A percentile compares a stretch with the other conserved stretches of the same genome.
phyloP scores from a whole-genome alignment of 2,329 filamentous ascomycete species.

The Penicillium polonicum region DNA sequence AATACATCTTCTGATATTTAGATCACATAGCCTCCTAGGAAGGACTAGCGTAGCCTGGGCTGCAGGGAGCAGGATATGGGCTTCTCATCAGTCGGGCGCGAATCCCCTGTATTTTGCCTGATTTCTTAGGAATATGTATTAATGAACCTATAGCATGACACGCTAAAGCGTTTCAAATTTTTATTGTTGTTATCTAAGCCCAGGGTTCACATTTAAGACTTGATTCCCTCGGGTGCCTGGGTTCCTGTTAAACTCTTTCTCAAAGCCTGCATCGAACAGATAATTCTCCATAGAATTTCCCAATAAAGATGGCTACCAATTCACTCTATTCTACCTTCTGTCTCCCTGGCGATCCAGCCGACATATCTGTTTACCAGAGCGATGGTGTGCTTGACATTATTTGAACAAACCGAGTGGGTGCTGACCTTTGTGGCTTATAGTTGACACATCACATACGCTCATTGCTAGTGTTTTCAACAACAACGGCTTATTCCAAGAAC shows the following conservation, averaged over 20 bases:
- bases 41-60: background rate
- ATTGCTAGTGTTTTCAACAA: conserved; percentile 5
- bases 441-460: background rate
- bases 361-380: background rate
- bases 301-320: background rate
- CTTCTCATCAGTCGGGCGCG: background rate
- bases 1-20: background rate
- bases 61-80: background rate
- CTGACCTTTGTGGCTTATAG: background rate
- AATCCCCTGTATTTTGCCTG: background rate
- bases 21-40: background rate
- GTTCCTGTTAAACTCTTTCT: background rate
- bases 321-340: background rate
- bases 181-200: background rate
- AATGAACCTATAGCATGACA: background rate
- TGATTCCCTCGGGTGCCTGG: too few species aligned
- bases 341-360: background rate
- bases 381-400: background rate
- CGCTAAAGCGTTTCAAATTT: background rate
- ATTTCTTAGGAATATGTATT: background rate
- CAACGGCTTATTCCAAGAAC: conserved; percentile 13
- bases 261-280: background rate
- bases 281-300: background rate
- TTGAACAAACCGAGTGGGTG: background rate
- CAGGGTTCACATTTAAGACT: too few species aligned